Base-by-base conservation (phyloP, 495 filamentous ascomycete species). In the Aspergillus steynii region DNA sequence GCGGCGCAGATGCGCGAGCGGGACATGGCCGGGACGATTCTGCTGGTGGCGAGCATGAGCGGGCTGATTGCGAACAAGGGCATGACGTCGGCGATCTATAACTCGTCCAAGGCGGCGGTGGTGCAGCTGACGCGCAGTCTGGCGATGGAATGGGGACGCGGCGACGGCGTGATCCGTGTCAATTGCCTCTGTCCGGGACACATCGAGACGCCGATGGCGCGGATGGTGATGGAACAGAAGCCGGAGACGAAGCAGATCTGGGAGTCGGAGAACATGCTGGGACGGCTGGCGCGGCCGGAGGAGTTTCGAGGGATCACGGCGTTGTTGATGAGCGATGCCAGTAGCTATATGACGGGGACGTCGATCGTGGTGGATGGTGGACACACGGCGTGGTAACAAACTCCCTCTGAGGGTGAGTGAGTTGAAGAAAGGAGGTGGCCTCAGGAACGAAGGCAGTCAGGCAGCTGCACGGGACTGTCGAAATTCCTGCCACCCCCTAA, bases 51-150 rank as follows among this genome's bases (percentile, higher is more conserved):
- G 8, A 87, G 83, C 61, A 94, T 94, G 91, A 90, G 86, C 67
- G 91, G 88, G 10, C 85, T 86, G 5, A 80, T 96, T 58, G 91
- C 91, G 12, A 96, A 94, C 68, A 85, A 87, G 71, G 87, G 86
- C 9, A 79, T 90, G 64, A 78, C 84, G 1, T 82, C 80, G 4
- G 82, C 86, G 0, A 86, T 89, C 0, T 90, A 90, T 71, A 91
- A 90, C 70, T 82, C 82, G 0, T 85, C 82, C 34, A 90, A 90
- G 63, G 88, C 88, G 0, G 87, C 87, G 0, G 85, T 90, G 1
- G 82, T 89, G 27, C 86, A 90, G 71, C 67, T 90, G 4, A 76
- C 79, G 0, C 76, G 86, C 7, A 87, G 82, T 50, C 71, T 90
- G 48, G 87, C 88, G 3, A 90, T 89, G 83, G 88, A 90, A 69